A percentile compares a stretch with the other conserved stretches of the same genome.
These are phyloP conservation scores for Heimioporus sp. DNA, from an alignment of 768 basidiomycete species.

Conservation along the genomic window DNA sequence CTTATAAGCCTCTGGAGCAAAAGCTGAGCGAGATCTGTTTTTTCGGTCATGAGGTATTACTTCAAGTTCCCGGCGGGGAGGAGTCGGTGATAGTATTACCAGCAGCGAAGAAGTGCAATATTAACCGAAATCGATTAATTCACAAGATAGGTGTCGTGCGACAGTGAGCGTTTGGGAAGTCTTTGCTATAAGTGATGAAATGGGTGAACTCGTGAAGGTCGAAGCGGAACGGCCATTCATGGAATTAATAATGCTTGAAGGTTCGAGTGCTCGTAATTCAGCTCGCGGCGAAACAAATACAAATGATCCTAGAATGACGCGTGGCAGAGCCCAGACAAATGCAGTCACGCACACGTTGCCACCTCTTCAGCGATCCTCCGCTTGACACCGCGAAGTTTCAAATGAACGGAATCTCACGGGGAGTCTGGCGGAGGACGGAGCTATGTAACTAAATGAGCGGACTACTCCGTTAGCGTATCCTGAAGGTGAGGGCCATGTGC, in stretches of 20 bases:
- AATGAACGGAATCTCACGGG: conserved; percentile 5
- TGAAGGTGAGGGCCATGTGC: conserved; percentile 24
- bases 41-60: conserved; percentile 22
- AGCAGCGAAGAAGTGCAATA: conserved; percentile 23
- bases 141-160: conserved; percentile 23
- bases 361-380: conserved; percentile 31
- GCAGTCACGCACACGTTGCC: conserved; percentile 23
- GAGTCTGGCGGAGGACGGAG: conserved; percentile 11
- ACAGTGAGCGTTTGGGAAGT: conserved; percentile 28
- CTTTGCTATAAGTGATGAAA: conserved; percentile 24
- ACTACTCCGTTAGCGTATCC: conserved; percentile 26
- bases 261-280: conserved; percentile 15
- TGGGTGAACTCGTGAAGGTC: conserved; percentile 22
- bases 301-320: conserved; percentile 14
- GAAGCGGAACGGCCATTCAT: conserved; percentile 23
- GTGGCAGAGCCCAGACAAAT: conserved; percentile 29
- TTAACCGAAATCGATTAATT: conserved; percentile 37
- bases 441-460: conserved; percentile 31
- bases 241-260: conserved; percentile 32
- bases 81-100: no score
- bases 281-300: conserved; percentile 25
- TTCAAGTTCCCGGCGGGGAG: conserved; percentile 17
- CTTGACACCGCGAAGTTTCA: conserved; percentile 26
- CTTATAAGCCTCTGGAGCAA: conserved; percentile 23
- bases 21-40: conserved; percentile 7